Evolutionary conservation across 345 rosid genomes (phyloP).

Genomic region (Populus euphratica): DNA sequence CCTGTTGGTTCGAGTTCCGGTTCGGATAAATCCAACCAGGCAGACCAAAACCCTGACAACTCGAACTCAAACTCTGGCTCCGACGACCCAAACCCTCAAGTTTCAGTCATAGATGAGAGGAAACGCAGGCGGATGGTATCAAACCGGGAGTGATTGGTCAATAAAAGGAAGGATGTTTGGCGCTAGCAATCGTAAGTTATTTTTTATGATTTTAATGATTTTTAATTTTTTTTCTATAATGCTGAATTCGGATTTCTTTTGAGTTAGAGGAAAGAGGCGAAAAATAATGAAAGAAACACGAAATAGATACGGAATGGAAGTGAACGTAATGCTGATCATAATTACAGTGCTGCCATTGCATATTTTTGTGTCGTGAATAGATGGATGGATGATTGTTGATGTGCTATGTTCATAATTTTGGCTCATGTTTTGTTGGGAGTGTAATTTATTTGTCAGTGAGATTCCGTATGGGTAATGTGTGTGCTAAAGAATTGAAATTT

Average conservation of each 20-base stretch:
- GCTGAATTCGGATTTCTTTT: background rate
- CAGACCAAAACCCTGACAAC: too few species aligned
- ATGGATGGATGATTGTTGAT: background rate
- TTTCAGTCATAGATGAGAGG: too few species aligned
- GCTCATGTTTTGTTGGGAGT: background rate
- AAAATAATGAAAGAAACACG: background rate
- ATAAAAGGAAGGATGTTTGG: slow-evolving; percentile 49
- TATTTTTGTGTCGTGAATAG: background rate
- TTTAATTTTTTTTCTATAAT: background rate
- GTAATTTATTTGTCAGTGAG: background rate
- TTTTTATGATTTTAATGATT: background rate
- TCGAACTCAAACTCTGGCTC: too few species aligned
- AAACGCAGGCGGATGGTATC: too few species aligned
- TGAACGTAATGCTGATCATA: background rate
- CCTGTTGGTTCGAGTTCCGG: too few species aligned
- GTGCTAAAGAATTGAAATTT: slow-evolving; percentile 3
- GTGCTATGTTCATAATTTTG: background rate
- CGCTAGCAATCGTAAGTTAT: slow-evolving; percentile 49
- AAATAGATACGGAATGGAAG: background rate
- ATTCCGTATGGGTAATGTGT: background rate
- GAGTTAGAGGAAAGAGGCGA: background rate
- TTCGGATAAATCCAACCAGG: too few species aligned
- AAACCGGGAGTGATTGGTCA: too few species aligned
- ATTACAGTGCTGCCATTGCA: background rate
- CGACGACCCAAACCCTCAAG: too few species aligned